phyloP scores from a whole-genome alignment of 139 green algal genomes.

The Picochlorum sp. region DNA sequence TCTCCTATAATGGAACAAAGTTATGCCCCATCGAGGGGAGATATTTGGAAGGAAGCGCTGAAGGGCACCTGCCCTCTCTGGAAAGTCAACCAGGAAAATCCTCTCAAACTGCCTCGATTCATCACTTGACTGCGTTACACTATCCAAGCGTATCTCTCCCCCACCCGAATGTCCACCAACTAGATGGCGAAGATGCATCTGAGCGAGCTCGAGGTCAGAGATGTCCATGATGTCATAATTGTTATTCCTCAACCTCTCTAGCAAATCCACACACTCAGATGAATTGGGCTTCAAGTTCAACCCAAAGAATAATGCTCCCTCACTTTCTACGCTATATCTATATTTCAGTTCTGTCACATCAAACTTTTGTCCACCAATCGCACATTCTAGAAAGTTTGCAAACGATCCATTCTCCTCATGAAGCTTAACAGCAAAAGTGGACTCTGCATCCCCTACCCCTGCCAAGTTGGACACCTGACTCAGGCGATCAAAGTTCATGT shows the following conservation, averaged over 20 bases:
- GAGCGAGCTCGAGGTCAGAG: constrained; percentile 46
- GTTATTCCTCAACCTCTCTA: constrained; percentile 46
- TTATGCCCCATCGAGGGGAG: constrained; percentile 77
- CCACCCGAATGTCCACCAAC: constrained; percentile 51
- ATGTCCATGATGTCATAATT: constrained; percentile 66
- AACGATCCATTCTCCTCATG: constrained; percentile 68
- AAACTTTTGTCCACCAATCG: constrained; percentile 20
- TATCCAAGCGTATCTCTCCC: not conserved
- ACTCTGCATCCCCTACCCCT: constrained; percentile 73
- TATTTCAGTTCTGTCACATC: constrained; percentile 32
- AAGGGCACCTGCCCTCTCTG: constrained; percentile 80
- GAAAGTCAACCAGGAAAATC: constrained; percentile 78
- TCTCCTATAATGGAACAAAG: constrained; percentile 94
- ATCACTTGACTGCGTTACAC: not conserved
- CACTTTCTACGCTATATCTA: constrained; percentile 11
- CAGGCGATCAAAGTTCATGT: constrained; percentile 97
- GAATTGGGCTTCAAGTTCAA: constrained; percentile 29
- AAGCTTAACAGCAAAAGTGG: constrained; percentile 77
- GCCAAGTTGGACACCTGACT: constrained; percentile 87
- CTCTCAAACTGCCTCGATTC: constrained; percentile 42
- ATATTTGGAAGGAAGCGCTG: constrained; percentile 66
- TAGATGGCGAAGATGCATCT: constrained; percentile 81
- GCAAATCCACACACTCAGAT: constrained; percentile 29
- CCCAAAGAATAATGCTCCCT: constrained; percentile 59
- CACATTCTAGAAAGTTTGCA: constrained; percentile 40